These are phyloP conservation scores for Oxyria digyna DNA, from an alignment of 148 eudicot genomes.

Conservation along the genomic window DNA sequence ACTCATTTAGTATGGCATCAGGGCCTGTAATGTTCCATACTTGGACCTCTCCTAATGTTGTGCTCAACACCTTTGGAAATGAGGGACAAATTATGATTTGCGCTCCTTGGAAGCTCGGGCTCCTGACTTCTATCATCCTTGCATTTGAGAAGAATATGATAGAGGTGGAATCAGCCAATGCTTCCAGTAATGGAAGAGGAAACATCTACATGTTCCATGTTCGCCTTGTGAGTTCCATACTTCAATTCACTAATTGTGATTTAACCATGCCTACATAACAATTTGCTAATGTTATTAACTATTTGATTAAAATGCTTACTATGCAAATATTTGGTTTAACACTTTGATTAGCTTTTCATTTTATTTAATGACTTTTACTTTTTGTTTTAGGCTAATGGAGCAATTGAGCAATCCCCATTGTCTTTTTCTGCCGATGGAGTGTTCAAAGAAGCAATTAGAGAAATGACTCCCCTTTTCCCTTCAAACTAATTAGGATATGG, in stretches of 20 bases:
- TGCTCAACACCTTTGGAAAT: conserved; percentile 44
- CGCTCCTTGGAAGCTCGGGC: conserved; percentile 29
- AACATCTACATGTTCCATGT: conserved; percentile 48
- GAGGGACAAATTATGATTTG: conserved; percentile 48
- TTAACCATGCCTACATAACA: neutral
- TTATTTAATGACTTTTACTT: neutral
- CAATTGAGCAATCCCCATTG: conserved; percentile 20
- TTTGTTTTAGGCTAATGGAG: conserved; percentile 21
- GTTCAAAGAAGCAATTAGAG: conserved; percentile 67
- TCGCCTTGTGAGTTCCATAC: conserved; percentile 14
- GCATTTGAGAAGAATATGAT: conserved; percentile 54
- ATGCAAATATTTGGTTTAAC: neutral
- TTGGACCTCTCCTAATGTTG: conserved; percentile 54
- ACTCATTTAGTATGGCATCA: neutral
- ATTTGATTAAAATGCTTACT: neutral
- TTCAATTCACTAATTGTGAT: neutral
- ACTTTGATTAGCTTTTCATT: neutral
- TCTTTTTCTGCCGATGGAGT: conserved; percentile 39
- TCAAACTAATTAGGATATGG: conserved; percentile 14
- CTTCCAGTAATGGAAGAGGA: conserved; percentile 29
- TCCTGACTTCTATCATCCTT: conserved; percentile 30
- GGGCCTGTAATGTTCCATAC: conserved; percentile 25
- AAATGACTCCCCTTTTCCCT: conserved; percentile 32
- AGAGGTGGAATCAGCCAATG: conserved; percentile 28
- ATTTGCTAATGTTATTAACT: neutral